These are phyloP conservation scores for Vigna trinervia DNA, from an alignment of 306 rosid genomes.

Conservation along the genomic window DNA sequence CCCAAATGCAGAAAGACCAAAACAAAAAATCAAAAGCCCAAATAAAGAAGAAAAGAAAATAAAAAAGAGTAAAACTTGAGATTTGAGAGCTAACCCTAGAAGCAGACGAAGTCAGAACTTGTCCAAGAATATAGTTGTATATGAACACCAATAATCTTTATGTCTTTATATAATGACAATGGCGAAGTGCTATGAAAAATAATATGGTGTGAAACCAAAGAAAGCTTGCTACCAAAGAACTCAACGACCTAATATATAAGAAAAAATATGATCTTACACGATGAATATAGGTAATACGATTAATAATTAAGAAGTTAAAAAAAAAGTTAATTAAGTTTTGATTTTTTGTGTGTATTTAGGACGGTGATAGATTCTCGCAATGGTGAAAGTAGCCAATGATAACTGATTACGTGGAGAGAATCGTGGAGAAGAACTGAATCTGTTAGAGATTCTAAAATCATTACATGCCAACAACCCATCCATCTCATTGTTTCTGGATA, in stretches of 20 bases:
- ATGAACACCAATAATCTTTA: constrained; percentile 29
- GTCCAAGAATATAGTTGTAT: constrained; percentile 6
- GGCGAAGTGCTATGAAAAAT: background rate
- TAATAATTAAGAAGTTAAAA: background rate
- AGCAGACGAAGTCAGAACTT: background rate
- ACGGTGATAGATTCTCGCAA: background rate
- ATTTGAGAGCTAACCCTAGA: constrained; percentile 25
- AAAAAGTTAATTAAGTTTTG: background rate
- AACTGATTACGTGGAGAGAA: constrained; percentile 37
- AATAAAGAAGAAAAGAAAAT: background rate
- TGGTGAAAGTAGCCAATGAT: background rate
- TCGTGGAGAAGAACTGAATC: constrained; percentile 35
- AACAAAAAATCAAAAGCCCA: background rate
- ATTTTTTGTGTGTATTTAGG: background rate
- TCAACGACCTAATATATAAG: too few relatives aligned
- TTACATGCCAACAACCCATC: too few relatives aligned
- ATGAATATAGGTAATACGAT: background rate
- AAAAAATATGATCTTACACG: background rate
- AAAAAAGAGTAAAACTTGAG: background rate
- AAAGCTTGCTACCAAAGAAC: background rate
- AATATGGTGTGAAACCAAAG: background rate
- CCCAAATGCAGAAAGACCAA: constrained; percentile 3
- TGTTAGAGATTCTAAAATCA: constrained; percentile 43
- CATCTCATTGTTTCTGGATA: too few relatives aligned
- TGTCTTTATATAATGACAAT: background rate